Conservation (phyloP, 345 rosid species). For the Salix brachista region DNA sequence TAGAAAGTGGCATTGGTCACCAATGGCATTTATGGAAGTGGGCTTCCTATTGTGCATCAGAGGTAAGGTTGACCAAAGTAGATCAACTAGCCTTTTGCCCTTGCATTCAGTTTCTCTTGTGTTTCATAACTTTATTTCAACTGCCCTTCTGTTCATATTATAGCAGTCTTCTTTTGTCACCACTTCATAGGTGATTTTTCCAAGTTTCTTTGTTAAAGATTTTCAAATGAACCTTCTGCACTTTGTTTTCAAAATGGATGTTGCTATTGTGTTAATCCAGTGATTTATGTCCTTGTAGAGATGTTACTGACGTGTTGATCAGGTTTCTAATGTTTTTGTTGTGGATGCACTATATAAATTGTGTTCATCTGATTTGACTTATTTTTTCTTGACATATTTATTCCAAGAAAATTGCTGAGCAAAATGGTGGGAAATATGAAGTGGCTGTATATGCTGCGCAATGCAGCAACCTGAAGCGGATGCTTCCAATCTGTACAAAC, state of each 20-base stretch:
- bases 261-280: background rate
- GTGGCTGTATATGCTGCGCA: constrained; percentile 80
- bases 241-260: background rate
- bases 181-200: background rate
- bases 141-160: background rate
- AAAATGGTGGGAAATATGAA: constrained; percentile 78
- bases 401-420: constrained; percentile 84
- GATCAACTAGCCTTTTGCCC: background rate
- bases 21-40: constrained; percentile 94
- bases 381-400: constrained; percentile 9
- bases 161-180: background rate
- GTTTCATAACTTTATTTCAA: background rate
- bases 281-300: background rate
- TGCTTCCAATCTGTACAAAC: constrained; percentile 85
- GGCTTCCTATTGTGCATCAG: constrained; percentile 93
- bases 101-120: background rate
- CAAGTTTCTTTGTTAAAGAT: background rate
- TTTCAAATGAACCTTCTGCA: constrained; percentile 5
- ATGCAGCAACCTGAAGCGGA: constrained; percentile 81
- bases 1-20: constrained; percentile 85
- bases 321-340: background rate
- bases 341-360: background rate
- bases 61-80: constrained; percentile 41
- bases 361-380: constrained; percentile 7
- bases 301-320: background rate